Evolutionary conservation across 2,329 filamentous ascomycete genomes (phyloP).

Genomic region (Colletotrichum sublineola): DNA sequence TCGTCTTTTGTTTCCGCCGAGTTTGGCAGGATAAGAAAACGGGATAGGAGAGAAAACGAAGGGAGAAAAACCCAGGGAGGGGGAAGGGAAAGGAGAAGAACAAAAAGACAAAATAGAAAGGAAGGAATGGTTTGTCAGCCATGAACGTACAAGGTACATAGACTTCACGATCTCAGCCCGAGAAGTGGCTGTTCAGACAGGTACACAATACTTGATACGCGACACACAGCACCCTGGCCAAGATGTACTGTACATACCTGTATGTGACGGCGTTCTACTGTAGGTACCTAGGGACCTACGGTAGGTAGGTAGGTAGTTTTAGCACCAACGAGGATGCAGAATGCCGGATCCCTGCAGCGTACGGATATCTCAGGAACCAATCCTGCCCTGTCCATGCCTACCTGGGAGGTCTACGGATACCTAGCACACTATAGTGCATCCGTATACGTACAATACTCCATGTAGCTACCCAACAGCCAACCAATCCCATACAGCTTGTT

Average conservation of each 20-base stretch:
- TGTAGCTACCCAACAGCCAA: too few species aligned
- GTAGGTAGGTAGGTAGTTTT: too few species aligned
- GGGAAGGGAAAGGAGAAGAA: background rate
- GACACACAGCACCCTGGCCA: too few species aligned
- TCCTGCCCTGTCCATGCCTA: background rate
- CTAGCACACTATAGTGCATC: too few species aligned
- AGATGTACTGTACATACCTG: too few species aligned
- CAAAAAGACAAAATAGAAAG: background rate
- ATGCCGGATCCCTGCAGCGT: conserved; percentile 35
- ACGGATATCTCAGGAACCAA: conserved; percentile 6
- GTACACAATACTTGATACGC: too few species aligned
- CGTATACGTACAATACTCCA: too few species aligned
- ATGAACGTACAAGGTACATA: background rate
- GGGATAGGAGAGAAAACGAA: background rate
- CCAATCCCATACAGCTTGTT: conserved; percentile 2
- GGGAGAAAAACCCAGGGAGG: background rate
- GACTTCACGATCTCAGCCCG: too few species aligned
- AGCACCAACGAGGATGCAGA: conserved; percentile 23
- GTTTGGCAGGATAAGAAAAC: background rate
- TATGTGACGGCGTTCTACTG: too few species aligned
- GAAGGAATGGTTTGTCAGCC: background rate
- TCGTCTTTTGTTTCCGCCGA: background rate
- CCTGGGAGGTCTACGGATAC: too few species aligned
- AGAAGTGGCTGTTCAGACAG: too few species aligned
- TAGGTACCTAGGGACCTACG: too few species aligned